Evolutionary conservation across 1,284 basidiomycete genomes (phyloP).

Genomic region (Neotropicomus parvogracilis): DNA sequence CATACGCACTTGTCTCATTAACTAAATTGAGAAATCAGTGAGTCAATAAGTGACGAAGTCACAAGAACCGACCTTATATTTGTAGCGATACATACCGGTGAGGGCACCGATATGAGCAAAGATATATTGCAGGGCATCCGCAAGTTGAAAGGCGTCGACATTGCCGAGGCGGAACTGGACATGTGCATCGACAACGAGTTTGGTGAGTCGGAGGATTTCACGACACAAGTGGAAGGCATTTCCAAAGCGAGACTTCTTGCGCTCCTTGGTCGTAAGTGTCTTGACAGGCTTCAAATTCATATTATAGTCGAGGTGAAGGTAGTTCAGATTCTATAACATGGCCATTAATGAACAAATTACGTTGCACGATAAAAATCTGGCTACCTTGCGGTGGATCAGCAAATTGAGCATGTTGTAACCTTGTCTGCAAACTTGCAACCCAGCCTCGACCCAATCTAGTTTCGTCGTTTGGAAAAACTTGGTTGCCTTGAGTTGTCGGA

Average conservation of each 20-base stretch:
- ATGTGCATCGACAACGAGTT: slow-evolving; percentile 97
- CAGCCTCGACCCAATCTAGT: slow-evolving; percentile 99
- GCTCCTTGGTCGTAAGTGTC: slow-evolving; percentile 98
- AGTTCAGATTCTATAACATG: slow-evolving; percentile 79
- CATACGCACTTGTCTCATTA: slow-evolving; percentile 99
- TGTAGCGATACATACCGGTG: slow-evolving; percentile 99
- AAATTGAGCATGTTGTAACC: slow-evolving; percentile 99
- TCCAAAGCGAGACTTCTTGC: slow-evolving; percentile 99
- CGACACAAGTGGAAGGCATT: slow-evolving; percentile 98
- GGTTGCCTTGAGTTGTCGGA: slow-evolving; percentile 94
- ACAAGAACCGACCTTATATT: slow-evolving; percentile 78
- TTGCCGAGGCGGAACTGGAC: slow-evolving; percentile 99
- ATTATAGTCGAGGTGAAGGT: slow-evolving; percentile 91
- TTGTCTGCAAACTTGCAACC: slow-evolving; percentile 96
- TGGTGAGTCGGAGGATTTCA: slow-evolving; percentile 95
- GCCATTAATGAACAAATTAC: neutral
- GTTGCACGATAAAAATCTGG: neutral
- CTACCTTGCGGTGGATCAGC: slow-evolving; percentile 93
- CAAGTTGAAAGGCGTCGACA: slow-evolving; percentile 98
- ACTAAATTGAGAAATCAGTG: slow-evolving; percentile 37
- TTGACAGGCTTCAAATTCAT: slow-evolving; percentile 98
- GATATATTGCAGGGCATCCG: slow-evolving; percentile 97
- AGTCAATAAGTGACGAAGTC: neutral
- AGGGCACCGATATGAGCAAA: slow-evolving; percentile 97
- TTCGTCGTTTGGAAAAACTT: slow-evolving; percentile 99